phyloP scores from a whole-genome alignment of 345 rosid genomes.

The Melaleuca quinquenervia region DNA sequence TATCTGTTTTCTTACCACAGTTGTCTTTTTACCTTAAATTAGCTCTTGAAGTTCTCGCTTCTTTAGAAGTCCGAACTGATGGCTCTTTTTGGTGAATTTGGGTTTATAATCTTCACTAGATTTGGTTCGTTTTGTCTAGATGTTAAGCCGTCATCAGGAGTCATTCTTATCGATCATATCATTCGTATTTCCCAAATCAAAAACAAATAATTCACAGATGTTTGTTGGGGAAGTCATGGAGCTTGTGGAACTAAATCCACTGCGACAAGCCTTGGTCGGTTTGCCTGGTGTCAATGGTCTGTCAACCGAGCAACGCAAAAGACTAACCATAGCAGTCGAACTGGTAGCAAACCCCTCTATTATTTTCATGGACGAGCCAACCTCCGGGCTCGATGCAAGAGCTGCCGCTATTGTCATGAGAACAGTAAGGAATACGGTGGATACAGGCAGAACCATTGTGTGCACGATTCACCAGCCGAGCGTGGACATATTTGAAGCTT shows the following conservation, averaged over 20 bases:
- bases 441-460: conserved; percentile 87
- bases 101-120: not conserved
- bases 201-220: conserved; percentile 25
- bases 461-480: conserved; percentile 98
- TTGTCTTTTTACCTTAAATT: not conserved
- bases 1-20: not conserved
- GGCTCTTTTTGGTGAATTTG: not conserved
- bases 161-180: not conserved
- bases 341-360: conserved; percentile 94
- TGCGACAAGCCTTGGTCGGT: conserved; percentile 67
- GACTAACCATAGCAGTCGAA: conserved; percentile 93
- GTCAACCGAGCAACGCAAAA: conserved; percentile 82
- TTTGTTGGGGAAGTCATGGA: conserved; percentile 88
- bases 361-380: conserved; percentile 94
- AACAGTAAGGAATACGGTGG: conserved; percentile 81
- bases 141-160: not conserved
- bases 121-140: not conserved
- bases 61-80: not conserved
- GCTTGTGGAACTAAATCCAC: conserved; percentile 61
- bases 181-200: not conserved
- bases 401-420: conserved; percentile 97
- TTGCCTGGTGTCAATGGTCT: conserved; percentile 76
- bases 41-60: not conserved
- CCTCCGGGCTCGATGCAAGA: conserved; percentile 92
- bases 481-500: conserved; percentile 84